phyloP scores from a whole-genome alignment of 805 yeast species.

The Kuraishia floccosa region DNA sequence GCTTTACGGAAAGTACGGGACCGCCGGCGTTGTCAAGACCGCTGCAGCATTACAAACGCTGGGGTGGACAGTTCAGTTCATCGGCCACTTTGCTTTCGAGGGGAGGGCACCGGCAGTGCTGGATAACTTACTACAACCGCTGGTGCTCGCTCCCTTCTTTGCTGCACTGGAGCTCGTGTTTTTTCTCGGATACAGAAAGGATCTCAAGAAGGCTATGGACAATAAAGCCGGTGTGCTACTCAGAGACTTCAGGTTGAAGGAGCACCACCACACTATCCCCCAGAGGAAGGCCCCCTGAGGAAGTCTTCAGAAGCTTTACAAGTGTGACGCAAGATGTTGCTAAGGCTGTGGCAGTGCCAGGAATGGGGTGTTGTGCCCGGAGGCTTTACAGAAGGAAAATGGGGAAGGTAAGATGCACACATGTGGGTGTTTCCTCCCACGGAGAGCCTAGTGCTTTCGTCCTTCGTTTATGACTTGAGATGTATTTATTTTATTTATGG shows the following conservation, averaged over 20 bases:
- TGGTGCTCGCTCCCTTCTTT: conserved; percentile 86
- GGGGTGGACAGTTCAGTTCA: conserved; percentile 77
- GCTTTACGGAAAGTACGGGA: conserved; percentile 7
- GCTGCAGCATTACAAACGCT: conserved; percentile 33
- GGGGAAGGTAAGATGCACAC: no score
- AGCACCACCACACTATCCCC: neutral
- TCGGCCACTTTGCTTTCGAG: conserved; percentile 82
- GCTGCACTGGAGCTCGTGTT: conserved; percentile 72
- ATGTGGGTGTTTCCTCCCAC: no score
- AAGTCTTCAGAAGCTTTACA: no score
- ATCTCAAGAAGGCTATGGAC: conserved; percentile 38
- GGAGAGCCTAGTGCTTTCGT: no score
- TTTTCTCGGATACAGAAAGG: conserved; percentile 46
- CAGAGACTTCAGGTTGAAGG: conserved; percentile 13
- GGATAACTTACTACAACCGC: conserved; percentile 74
- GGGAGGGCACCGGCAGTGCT: conserved; percentile 76
- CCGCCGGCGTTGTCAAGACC: conserved; percentile 12
- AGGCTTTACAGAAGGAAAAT: no score
- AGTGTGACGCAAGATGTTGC: no score
- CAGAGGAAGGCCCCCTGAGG: no score
- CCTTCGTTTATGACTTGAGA: no score
- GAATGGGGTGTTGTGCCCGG: no score
- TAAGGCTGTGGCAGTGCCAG: no score
- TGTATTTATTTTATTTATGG: no score
- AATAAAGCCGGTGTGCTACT: conserved; percentile 28